Evolutionary conservation across 495 filamentous ascomycete species (phyloP).

Genomic region (Daldinia grandis): DNA sequence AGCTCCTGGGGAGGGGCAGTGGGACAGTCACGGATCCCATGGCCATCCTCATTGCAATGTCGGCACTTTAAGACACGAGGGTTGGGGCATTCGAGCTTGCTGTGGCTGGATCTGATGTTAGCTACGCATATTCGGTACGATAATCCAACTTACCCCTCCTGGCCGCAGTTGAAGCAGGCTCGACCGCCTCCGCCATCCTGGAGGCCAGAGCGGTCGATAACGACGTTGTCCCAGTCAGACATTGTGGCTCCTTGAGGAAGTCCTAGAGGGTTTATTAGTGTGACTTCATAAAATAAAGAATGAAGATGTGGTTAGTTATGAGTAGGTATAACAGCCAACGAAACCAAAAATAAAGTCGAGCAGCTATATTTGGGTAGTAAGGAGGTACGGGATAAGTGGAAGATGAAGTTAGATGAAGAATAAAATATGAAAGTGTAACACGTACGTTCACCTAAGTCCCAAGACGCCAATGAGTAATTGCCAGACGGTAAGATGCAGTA

Average conservation of each 20-base stretch:
- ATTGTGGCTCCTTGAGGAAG: background rate
- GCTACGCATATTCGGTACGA: background rate
- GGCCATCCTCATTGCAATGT: constrained; percentile 61
- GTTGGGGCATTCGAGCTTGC: constrained; percentile 59
- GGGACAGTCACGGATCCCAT: constrained; percentile 73
- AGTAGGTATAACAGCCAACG: background rate
- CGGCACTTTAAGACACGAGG: constrained; percentile 47
- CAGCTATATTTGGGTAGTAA: background rate
- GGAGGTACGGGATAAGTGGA: background rate
- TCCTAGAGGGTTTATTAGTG: background rate
- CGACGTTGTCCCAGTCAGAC: background rate
- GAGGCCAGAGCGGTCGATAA: constrained; percentile 28
- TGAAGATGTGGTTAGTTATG: background rate
- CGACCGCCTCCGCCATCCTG: constrained; percentile 58
- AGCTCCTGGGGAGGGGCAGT: constrained; percentile 53
- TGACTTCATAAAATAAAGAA: background rate
- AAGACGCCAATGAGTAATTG: background rate
- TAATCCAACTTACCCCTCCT: constrained; percentile 66
- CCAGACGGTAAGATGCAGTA: no score
- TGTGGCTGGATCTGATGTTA: constrained; percentile 51
- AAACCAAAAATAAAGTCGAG: background rate
- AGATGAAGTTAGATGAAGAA: background rate
- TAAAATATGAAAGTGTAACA: background rate
- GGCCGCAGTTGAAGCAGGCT: constrained; percentile 82
- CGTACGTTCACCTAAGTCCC: background rate